These are phyloP conservation scores for Sextonia rubra DNA, from an alignment of 164 flowering plant genomes.

Conservation along the genomic window DNA sequence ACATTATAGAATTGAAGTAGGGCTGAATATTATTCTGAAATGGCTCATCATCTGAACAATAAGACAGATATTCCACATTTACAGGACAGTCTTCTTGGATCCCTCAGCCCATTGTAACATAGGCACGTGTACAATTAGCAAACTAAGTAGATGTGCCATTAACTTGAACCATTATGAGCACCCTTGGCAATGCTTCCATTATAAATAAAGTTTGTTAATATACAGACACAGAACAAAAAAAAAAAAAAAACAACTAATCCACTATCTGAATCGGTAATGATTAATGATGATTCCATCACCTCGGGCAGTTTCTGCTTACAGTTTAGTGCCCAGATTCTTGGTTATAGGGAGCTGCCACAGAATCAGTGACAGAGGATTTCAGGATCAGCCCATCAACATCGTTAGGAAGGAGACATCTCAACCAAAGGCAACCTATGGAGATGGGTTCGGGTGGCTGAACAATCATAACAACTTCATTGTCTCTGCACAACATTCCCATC, in stretches of 20 bases:
- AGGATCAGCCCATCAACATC: slow-evolving; percentile 51
- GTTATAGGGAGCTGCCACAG: neutral
- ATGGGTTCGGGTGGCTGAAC: slow-evolving; percentile 48
- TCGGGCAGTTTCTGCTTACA: slow-evolving; percentile 1
- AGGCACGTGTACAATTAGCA: too few species aligned
- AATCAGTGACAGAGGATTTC: slow-evolving; percentile 17
- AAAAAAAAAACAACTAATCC: too few species aligned
- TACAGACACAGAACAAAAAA: neutral
- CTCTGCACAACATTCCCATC: slow-evolving; percentile 40
- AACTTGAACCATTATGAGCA: too few species aligned
- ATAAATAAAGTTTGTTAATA: neutral
- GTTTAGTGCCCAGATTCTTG: slow-evolving; percentile 2
- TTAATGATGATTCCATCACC: neutral
- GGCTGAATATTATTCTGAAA: too few species aligned
- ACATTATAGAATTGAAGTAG: too few species aligned
- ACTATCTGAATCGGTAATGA: neutral
- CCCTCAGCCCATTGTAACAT: too few species aligned
- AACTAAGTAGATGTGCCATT: too few species aligned
- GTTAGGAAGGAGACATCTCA: slow-evolving; percentile 42
- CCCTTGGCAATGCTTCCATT: neutral
- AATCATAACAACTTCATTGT: slow-evolving; percentile 36
- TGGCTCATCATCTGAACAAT: too few species aligned
- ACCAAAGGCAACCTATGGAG: slow-evolving; percentile 60
- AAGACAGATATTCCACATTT: too few species aligned
- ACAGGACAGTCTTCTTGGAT: too few species aligned